Base-by-base conservation (phyloP, 2,329 filamentous ascomycete genomes). In the Paecilomyces variotii region DNA sequence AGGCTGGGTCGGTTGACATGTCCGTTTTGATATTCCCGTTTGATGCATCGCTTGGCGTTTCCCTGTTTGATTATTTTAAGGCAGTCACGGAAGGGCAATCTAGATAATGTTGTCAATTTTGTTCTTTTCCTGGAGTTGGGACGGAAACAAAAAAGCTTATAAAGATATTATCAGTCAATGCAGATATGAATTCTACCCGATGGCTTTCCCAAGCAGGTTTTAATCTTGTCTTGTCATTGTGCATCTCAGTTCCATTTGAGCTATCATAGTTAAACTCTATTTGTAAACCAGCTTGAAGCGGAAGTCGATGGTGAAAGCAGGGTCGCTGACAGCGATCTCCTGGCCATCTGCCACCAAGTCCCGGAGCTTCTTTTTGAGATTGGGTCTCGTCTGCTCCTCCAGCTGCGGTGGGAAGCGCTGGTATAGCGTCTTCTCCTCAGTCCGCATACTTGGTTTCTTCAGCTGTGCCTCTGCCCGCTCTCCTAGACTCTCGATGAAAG, bases 251-350 rank as follows among this genome's bases (percentile, higher is more conserved):
- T 45, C 19, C 39, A 45, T 45, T 24, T 19, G n/a, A 45, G 39
- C 39, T 45, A 19, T 45, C n/a, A n/a, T 45, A 45, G n/a, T n/a
- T 45, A 45, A 19, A 5, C n/a, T 45, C 39, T 57, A 67, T 57
- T 73, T 72, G 68, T 82, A 85, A 3, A 78, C 70, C 58, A 86
- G 68, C 66, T 80, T 81, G 72, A 82, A 87, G 64, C 83, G 81
- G 75, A 85, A 86, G 70, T 89, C 84, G 27, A 90, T 87, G 34
- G 86, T 84, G 70, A 95, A 94, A 0, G 91, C 90, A n/a, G 90
- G 89, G 73, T 97, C 93, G 14, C 90, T 92, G 53, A 99, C 88
- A n/a, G 86, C 90, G 54, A 99, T 83, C 74, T 97, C 91, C 70
- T 97, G 89, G 11, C 91, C 91, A 66, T 91, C 81, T 53, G 83